These are phyloP conservation scores for Cunninghamia lanceolata DNA, from an alignment of 75 land plant species.

Conservation along the genomic window DNA sequence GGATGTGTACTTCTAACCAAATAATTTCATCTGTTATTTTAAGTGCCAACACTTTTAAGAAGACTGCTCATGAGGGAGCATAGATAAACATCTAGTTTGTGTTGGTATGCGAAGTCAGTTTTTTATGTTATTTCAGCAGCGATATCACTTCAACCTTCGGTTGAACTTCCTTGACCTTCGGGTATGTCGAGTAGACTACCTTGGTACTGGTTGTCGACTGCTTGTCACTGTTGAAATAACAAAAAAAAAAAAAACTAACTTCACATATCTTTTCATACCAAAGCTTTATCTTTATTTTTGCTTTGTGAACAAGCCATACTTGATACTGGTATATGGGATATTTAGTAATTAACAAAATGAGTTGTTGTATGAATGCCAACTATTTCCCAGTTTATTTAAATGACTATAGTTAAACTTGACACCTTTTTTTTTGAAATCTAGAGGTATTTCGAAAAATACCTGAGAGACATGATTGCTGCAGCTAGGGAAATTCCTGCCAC, in stretches of 20 bases:
- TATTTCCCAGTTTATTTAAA: not conserved
- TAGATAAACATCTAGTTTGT: not conserved
- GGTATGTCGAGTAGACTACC: too few species aligned
- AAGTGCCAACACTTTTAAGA: not conserved
- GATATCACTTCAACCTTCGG: too few species aligned
- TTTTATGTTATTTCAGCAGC: too few species aligned
- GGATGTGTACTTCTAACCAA: not conserved
- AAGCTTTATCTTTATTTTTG: not conserved
- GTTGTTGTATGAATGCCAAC: too few species aligned
- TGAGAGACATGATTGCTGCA: conserved; percentile 83
- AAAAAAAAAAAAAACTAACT: too few species aligned
- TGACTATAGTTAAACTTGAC: not conserved
- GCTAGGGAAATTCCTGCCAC: conserved; percentile 75
- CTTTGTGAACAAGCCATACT: not conserved
- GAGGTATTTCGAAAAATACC: conserved; percentile 22
- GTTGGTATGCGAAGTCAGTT: too few species aligned
- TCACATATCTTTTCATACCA: not conserved
- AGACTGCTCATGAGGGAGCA: not conserved
- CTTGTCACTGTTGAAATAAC: too few species aligned
- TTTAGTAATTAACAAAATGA: not conserved
- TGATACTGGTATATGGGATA: not conserved
- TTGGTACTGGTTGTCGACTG: too few species aligned
- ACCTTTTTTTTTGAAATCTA: not conserved
- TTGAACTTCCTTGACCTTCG: too few species aligned
- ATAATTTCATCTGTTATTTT: not conserved